Base-by-base conservation (phyloP, 2,329 filamentous ascomycete genomes). In the Epichloe festucae region DNA sequence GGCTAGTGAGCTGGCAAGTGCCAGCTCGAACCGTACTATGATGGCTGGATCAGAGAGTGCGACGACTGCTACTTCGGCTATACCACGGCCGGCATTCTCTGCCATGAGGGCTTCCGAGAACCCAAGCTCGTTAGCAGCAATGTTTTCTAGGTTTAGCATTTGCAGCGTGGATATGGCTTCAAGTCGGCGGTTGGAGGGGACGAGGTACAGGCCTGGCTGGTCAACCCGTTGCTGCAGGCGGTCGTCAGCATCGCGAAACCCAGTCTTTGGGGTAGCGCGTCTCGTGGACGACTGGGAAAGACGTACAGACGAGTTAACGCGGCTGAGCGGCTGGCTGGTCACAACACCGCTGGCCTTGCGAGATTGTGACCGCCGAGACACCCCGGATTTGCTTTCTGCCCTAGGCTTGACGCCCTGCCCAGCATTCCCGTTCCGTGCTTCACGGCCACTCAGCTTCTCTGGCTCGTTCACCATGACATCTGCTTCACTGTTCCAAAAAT, bases 111-210 rank as follows among this genome's bases (percentile, higher is more conserved):
- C 88, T 63, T 95, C 89, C 0, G 84, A 87, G 46, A 97, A 74
- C 5, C 89, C 89, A 52, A 94, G 80, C 58, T 96, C 89, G 42
- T 87, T 85, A 54, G 89, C 84, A 0, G 90, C 89, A 52, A 94
- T 87, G 61, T 93, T 90, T 68, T 97, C 93, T 1, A 97, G 79
- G 55, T 93, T 91, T 31, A 95, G 78, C 80, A 96, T 93, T 62
- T 95, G 89, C 40, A 93, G 73, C 5, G 91, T 77, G 17, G 81
- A 84, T 34, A 85, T 78, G 5, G 79, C 73, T 59, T 84, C 81
- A 31, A 82, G 69, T 12, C 75, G 77, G 38, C 77, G 76, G 58
- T 76, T 74, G 2, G 78, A 78, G 8, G 73, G 74, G 17, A 74
- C 60, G 36, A 78, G 65, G 59, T 78, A 81, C 48, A 82, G 73